These are phyloP conservation scores for Metarhizium sp. DNA, from an alignment of 2,329 filamentous ascomycete species.

Conservation along the genomic window DNA sequence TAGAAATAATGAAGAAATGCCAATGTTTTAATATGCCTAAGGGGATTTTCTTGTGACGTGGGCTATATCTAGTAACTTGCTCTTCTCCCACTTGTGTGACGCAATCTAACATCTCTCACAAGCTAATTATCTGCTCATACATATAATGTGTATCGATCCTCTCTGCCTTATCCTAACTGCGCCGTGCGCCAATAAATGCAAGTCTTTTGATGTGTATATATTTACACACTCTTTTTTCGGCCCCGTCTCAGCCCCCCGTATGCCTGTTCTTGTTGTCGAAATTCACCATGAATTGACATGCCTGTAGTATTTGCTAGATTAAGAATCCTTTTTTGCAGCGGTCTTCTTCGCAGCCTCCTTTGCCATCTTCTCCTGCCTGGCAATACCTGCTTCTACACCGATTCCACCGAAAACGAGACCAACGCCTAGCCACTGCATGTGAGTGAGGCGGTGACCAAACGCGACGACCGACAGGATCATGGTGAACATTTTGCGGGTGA, in stretches of 20 bases:
- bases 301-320: background rate
- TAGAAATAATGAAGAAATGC: slow-evolving; percentile 1
- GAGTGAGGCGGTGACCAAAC: slow-evolving; percentile 78
- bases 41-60: background rate
- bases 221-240: background rate
- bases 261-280: background rate
- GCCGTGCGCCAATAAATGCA: background rate
- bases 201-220: background rate
- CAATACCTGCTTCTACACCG: slow-evolving; percentile 78
- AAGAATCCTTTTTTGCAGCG: slow-evolving; percentile 23
- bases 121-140: no score
- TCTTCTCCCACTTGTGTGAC: no score
- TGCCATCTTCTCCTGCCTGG: slow-evolving; percentile 70
- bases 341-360: slow-evolving; percentile 58
- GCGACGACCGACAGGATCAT: slow-evolving; percentile 95
- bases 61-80: background rate
- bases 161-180: background rate
- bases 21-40: background rate
- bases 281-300: background rate
- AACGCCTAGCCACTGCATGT: slow-evolving; percentile 93
- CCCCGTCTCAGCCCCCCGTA: no score
- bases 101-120: no score
- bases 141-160: background rate
- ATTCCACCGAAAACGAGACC: slow-evolving; percentile 91
- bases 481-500: slow-evolving; percentile 97